These are phyloP conservation scores for Leccinum angustisporum DNA, from an alignment of 1,284 basidiomycete genomes.

Conservation along the genomic window DNA sequence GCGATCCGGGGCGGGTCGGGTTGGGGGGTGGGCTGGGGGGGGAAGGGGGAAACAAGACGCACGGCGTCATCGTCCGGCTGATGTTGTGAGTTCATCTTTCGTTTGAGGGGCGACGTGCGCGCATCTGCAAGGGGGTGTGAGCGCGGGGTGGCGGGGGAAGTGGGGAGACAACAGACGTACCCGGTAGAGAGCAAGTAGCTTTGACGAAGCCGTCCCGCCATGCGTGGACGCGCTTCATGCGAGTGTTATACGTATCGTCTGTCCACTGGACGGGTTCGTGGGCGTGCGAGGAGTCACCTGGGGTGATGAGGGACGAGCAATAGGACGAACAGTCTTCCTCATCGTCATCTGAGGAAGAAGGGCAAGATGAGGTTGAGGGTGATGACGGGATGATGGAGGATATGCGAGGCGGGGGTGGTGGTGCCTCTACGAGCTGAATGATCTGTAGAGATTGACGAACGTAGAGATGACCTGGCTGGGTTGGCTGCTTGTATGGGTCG, in stretches of 20 bases:
- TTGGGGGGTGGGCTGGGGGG: not conserved
- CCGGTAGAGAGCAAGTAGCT: constrained; percentile 35
- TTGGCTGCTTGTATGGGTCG: constrained; percentile 32
- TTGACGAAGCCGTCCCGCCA: constrained; percentile 55
- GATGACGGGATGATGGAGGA: constrained; percentile 44
- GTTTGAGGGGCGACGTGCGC: constrained; percentile 20
- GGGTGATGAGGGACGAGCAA: constrained; percentile 59
- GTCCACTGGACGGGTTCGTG: constrained; percentile 30
- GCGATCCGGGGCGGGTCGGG: too few relatives aligned
- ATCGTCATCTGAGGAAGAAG: constrained; percentile 30
- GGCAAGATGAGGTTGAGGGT: constrained; percentile 35
- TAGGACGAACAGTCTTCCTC: constrained; percentile 57
- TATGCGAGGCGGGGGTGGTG: constrained; percentile 50
- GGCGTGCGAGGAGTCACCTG: constrained; percentile 23
- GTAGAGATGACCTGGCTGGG: constrained; percentile 44
- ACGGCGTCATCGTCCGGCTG: constrained; percentile 44
- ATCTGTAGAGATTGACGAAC: constrained; percentile 58
- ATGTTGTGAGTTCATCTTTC: constrained; percentile 27
- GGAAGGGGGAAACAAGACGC: constrained; percentile 28
- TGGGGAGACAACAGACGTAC: constrained; percentile 28
- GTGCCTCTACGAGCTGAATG: constrained; percentile 71
- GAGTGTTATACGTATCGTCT: constrained; percentile 51
- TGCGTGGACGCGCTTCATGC: constrained; percentile 58
- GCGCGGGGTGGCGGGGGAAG: constrained; percentile 6
- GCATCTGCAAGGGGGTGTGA: not conserved